Base-by-base conservation (phyloP, 192 early-diverging fungal species). In the Linnemannia exigua region DNA sequence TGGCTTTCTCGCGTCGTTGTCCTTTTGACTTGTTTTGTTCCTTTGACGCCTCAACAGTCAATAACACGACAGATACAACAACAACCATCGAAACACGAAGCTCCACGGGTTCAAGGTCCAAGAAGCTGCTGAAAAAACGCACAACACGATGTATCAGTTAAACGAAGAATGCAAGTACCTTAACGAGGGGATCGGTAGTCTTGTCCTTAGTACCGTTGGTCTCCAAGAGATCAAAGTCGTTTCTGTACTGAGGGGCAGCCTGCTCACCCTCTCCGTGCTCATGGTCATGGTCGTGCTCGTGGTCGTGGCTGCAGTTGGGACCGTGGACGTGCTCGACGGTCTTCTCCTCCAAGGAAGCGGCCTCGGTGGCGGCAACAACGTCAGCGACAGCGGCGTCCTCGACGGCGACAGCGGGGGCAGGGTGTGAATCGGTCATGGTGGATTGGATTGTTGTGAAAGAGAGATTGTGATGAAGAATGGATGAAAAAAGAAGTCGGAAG, bases 151-250 rank as follows among this genome's bases (percentile, higher is more conserved):
- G n/a, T 33, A 48, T 31, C 25, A 72, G 31, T n/a, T n/a, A 22
- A 11, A 25, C 0, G 22, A 63, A 16, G 50, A 17, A n/a, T n/a
- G n/a, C n/a, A 72, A 48, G 36, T n/a, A 83, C 81, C 78, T 90
- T 82, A 67, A 87, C 91, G 37, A 84, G 74, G 33, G 91, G 91
- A 76, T 92, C 91, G 16, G 81, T 87, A 31, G 89, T 90, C 70
- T 90, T 87, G 58, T 86, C 79, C 35, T 84, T 50, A 66, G 87
- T 90, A 76, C 83, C 83, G 51, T 87, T 82, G 54, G 84, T 79
- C 75, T 88, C 88, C 51, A 92, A 79, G 22, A 92, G 82, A 79
- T 92, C 91, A 79, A 85, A 92, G 72, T 88, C 87, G 41, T 79
- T 75, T 35, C 84, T 70, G 66, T 86, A 78, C 47, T 58, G 69